Percentiles rank a stretch among this genome's conserved stretches.
Evolutionary conservation across 2,329 filamentous ascomycete genomes (phyloP).

Genomic region (Fusarium avenaceum): DNA sequence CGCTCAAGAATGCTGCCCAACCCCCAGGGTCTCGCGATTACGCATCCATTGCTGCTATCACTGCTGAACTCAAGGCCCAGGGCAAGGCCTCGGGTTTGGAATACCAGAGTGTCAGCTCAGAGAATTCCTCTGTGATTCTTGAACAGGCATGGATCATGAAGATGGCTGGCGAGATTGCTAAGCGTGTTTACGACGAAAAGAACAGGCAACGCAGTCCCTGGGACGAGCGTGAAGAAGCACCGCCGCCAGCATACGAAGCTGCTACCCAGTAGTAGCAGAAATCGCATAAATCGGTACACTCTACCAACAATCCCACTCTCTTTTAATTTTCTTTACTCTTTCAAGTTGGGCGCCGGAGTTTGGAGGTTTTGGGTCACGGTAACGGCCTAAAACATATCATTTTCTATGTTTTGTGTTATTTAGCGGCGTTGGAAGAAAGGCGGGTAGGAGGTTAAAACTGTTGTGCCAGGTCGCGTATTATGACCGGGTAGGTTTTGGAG

Average conservation of each 20-base stretch:
- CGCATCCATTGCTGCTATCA: conserved; percentile 41
- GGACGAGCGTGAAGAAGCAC: conserved; percentile 68
- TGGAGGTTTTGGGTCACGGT: conserved; percentile 30
- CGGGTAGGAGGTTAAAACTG: conserved; percentile 38
- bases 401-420: conserved; percentile 38
- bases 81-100: conserved; percentile 51
- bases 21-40: conserved; percentile 31
- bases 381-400: conserved; percentile 25
- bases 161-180: conserved; percentile 92
- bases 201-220: conserved; percentile 56
- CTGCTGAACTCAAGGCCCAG: conserved; percentile 38
- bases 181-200: conserved; percentile 90
- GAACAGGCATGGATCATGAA: conserved; percentile 91
- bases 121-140: conserved; percentile 72
- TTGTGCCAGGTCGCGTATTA: conserved; percentile 37
- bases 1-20: conserved; percentile 40
- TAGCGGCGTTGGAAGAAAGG: conserved; percentile 44
- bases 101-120: conserved; percentile 55
- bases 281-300: conserved; percentile 31
- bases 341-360: conserved; percentile 45
- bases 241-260: conserved; percentile 74
- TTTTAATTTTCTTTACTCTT: conserved; percentile 36
- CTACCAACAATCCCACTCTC: conserved; percentile 36
- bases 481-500: conserved; percentile 34
- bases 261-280: conserved; percentile 54